Conservation (phyloP, 2,329 filamentous ascomycete species). For the Aspergillus ustus region DNA sequence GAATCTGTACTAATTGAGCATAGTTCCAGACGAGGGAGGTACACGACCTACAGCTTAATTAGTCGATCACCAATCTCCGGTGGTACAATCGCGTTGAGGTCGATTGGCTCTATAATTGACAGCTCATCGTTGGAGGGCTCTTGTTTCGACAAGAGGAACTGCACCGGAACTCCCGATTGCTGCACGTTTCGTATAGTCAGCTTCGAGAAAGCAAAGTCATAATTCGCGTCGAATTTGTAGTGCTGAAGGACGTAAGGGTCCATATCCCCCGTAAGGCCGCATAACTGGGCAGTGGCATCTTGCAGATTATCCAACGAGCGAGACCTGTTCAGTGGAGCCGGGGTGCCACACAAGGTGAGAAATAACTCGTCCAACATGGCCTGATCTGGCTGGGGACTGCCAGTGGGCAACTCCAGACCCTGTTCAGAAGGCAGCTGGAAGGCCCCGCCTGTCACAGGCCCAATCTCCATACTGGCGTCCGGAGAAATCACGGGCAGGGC, state of each 20-base stretch:
- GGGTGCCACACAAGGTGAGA: too few species aligned
- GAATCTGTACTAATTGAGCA: neutral
- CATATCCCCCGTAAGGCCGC: conserved; percentile 12
- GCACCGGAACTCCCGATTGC: neutral
- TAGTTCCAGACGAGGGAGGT: neutral
- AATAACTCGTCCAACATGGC: too few species aligned
- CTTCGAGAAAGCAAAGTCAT: conserved; percentile 10
- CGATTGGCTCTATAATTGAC: neutral
- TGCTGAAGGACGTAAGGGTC: conserved; percentile 13
- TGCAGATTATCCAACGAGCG: too few species aligned
- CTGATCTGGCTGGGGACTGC: too few species aligned
- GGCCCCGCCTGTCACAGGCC: too few species aligned
- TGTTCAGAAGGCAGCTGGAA: too few species aligned
- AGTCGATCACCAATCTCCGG: neutral
- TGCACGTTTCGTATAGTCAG: conserved; percentile 7
- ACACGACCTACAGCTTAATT: neutral
- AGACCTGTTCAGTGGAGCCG: too few species aligned
- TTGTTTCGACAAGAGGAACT: conserved; percentile 8
- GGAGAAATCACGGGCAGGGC: too few species aligned
- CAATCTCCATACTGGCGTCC: too few species aligned
- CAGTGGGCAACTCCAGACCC: too few species aligned
- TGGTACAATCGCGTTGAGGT: neutral
- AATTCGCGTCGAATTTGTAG: conserved; percentile 3
- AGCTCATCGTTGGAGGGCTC: neutral
- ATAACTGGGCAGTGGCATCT: conserved; percentile 1